A percentile compares a stretch with the other conserved stretches of the same genome.
Conservation (phyloP, 2,329 filamentous ascomycete genomes). For the Daldinia eschscholtzii region DNA sequence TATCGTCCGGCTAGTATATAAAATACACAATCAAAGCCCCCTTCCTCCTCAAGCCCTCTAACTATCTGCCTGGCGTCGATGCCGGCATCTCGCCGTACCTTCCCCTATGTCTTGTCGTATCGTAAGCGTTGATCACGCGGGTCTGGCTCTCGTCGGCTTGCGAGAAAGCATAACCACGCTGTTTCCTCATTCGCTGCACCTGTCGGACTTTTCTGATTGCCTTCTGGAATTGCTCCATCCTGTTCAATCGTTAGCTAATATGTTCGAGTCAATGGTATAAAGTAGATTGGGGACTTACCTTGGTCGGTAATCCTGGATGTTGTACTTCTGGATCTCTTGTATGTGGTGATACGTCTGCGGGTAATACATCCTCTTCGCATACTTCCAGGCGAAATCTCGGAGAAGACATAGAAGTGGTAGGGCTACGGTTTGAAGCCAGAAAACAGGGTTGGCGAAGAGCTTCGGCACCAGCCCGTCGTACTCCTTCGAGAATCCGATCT, state of each 20-base stretch:
- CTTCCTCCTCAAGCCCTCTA: neutral
- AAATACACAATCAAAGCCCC: conserved; percentile 15
- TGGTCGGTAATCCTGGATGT: conserved; percentile 98
- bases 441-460: conserved; percentile 83
- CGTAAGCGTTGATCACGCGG: conserved; percentile 94
- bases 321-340: conserved; percentile 99
- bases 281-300: conserved; percentile 69
- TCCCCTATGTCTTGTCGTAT: conserved; percentile 92
- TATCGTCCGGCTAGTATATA: conserved; percentile 21
- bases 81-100: conserved; percentile 93
- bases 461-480: conserved; percentile 86
- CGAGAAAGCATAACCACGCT: conserved; percentile 97
- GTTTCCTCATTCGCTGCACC: conserved; percentile 99
- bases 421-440: conserved; percentile 90
- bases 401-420: conserved; percentile 85
- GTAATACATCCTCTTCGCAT: conserved; percentile 95
- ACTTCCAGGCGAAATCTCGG: conserved; percentile 96
- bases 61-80: conserved; percentile 49
- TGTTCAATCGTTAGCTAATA: conserved; percentile 55
- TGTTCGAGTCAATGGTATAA: conserved; percentile 8
- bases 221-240: conserved; percentile 99
- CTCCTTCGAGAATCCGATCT: conserved; percentile 82
- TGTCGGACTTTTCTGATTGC: conserved; percentile 98
- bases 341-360: conserved; percentile 98
- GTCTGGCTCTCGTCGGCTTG: conserved; percentile 98